A percentile compares a stretch with the other conserved stretches of the same genome.
Evolutionary conservation across 495 filamentous ascomycete species (phyloP).

Genomic region (Hypomontagnella submonticulosa): DNA sequence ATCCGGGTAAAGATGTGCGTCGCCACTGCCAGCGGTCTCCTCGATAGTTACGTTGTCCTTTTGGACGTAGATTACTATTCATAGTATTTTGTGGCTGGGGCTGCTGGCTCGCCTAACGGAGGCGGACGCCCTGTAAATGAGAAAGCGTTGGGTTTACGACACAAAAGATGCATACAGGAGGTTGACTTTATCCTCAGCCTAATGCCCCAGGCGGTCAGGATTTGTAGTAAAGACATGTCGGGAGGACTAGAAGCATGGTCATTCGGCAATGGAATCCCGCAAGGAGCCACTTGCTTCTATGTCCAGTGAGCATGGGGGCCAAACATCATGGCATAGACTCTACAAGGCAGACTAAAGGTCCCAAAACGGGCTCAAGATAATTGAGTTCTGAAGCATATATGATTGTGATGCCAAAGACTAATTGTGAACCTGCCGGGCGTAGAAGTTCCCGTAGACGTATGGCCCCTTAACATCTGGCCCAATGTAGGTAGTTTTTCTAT

Average conservation of each 20-base stretch:
- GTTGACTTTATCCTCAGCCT: constrained; percentile 30
- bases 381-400: constrained; percentile 39
- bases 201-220: constrained; percentile 12
- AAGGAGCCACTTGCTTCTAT: constrained; percentile 26
- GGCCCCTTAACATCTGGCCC: too few species aligned
- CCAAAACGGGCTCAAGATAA: constrained; percentile 28
- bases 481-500: too few species aligned
- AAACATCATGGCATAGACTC: constrained; percentile 42
- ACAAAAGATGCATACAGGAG: constrained; percentile 36
- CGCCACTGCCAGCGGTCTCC: constrained; percentile 33
- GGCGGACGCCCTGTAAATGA: constrained; percentile 34
- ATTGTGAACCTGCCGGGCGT: background rate
- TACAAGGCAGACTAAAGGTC: constrained; percentile 38
- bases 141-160: constrained; percentile 42
- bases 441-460: too few species aligned
- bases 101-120: constrained; percentile 29
- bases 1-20: constrained; percentile 30
- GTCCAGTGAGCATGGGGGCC: constrained; percentile 26
- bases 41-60: constrained; percentile 32
- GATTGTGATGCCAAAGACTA: background rate
- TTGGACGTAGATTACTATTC: constrained; percentile 32
- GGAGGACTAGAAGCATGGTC: constrained; percentile 30
- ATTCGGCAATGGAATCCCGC: constrained; percentile 34
- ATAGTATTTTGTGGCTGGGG: constrained; percentile 32
- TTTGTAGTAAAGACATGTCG: constrained; percentile 26